Evolutionary conservation across 305 asterid genomes (phyloP).

Genomic region (Solanum hybrid): DNA sequence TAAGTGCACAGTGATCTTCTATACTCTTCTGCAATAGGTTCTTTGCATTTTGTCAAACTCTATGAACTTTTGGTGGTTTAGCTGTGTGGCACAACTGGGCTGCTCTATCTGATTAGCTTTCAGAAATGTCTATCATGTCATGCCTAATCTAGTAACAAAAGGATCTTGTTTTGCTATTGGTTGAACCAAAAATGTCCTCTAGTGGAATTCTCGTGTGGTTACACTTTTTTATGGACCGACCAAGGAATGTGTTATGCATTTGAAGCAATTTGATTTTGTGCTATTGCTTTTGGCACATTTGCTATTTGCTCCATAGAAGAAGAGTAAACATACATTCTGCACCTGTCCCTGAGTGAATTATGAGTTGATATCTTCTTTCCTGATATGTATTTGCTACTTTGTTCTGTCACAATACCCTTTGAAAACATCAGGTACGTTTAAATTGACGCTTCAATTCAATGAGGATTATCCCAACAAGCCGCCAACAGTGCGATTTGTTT

Average conservation of each 20-base stretch:
- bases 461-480: constrained; percentile 66
- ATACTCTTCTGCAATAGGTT: not conserved
- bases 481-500: constrained; percentile 61
- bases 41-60: not conserved
- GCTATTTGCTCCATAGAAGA: not conserved
- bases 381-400: not conserved
- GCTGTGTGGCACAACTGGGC: not conserved
- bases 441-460: constrained; percentile 40
- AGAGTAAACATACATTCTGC: not conserved
- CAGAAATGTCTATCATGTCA: not conserved
- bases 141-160: not conserved
- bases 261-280: not conserved
- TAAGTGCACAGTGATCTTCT: not conserved
- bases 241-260: not conserved
- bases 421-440: constrained; percentile 49
- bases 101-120: not conserved
- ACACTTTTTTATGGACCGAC: not conserved
- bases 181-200: not conserved
- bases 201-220: not conserved
- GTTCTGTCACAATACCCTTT: constrained; percentile 8
- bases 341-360: not conserved
- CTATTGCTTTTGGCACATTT: not conserved
- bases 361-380: not conserved
- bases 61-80: not conserved
- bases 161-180: not conserved